Base-by-base conservation (phyloP, 2,329 filamentous ascomycete genomes). In the Pestalotiopsis sp. region DNA sequence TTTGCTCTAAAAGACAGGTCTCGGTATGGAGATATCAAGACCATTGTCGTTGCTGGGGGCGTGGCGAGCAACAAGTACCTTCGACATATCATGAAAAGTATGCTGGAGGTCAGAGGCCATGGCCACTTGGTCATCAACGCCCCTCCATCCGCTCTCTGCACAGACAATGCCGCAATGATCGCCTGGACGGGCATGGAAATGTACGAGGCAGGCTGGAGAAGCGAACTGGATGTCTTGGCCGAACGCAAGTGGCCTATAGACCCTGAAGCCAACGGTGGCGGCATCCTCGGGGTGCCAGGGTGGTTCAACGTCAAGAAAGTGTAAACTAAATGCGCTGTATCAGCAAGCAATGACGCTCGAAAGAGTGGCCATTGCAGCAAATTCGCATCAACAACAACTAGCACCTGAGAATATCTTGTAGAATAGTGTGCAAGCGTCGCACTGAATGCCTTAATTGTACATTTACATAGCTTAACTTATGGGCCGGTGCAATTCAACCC, bases 151-250 rank as follows among this genome's bases (percentile, higher is more conserved):
- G 83, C 85, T 56, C 84, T 95, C 65, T 98, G 96, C 76, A 98
- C 94, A 0, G 96, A 99, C 75, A 98, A 99, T 79, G 96, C 96
- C 13, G 93, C 94, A 61, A 99, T 99, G 96, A 94, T 98, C 77
- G 95, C 92, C 1, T 98, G 96, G 95, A 85, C 94, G 1, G 96
- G 92, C 0, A 86, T 94, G 71, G 94, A 98, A 80, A 98, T 99
- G 94, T 98, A 88, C 75, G 86, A 92, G 78, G 88, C 87, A 1
- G 94, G 95, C 0, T 94, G 88, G 84, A 80, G 83, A 68, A 91
- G 89, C 9, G 85, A 87, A 22, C 75, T 94, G 67, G 84, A 82
- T 26, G 85, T 90, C 67, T 77, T 85, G 60, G 85, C 90, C 2
- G 76, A 92, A 59, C 84, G 86, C 60, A 92, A 89, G 76, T 97